These are phyloP conservation scores for Tuctoria greenei DNA, from an alignment of 176 grass and related monocot species.

Conservation along the genomic window DNA sequence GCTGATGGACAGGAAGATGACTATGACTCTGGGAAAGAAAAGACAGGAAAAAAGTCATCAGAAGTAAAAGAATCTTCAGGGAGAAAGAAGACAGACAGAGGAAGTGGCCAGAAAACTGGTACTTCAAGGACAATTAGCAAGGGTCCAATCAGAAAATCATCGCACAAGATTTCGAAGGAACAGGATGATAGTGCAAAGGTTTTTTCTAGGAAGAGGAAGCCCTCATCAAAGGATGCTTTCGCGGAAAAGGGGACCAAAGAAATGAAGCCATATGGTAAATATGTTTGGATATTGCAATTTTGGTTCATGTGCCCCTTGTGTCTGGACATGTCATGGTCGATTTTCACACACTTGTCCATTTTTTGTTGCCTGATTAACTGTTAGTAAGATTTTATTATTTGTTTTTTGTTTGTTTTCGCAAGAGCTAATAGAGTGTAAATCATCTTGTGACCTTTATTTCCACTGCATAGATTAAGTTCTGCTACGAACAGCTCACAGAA, in stretches of 20 bases:
- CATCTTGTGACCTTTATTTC: background rate
- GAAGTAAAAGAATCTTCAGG: constrained; percentile 50
- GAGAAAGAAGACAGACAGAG: constrained; percentile 44
- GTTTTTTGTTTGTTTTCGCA: no score
- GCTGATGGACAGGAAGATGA: constrained; percentile 55
- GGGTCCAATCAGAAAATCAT: constrained; percentile 42
- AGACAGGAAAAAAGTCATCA: constrained; percentile 47
- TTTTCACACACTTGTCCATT: background rate
- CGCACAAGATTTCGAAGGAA: constrained; percentile 50
- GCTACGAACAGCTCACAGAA: constrained; percentile 13
- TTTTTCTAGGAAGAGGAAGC: constrained; percentile 89
- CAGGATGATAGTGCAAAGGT: constrained; percentile 65
- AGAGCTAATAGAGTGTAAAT: background rate
- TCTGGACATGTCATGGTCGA: background rate
- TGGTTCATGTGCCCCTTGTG: constrained; percentile 7
- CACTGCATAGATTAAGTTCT: background rate
- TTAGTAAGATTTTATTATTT: background rate
- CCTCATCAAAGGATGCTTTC: constrained; percentile 31
- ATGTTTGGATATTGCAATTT: constrained; percentile 15
- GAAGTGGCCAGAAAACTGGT: constrained; percentile 39
- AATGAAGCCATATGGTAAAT: constrained; percentile 70
- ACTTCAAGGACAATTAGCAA: constrained; percentile 45
- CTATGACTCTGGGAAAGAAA: constrained; percentile 51
- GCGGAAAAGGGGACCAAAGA: constrained; percentile 55
- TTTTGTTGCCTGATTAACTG: background rate